A percentile compares a stretch with the other conserved stretches of the same genome.
Evolutionary conservation across 2,329 filamentous ascomycete genomes (phyloP).

Genomic region (Apiospora aurea): DNA sequence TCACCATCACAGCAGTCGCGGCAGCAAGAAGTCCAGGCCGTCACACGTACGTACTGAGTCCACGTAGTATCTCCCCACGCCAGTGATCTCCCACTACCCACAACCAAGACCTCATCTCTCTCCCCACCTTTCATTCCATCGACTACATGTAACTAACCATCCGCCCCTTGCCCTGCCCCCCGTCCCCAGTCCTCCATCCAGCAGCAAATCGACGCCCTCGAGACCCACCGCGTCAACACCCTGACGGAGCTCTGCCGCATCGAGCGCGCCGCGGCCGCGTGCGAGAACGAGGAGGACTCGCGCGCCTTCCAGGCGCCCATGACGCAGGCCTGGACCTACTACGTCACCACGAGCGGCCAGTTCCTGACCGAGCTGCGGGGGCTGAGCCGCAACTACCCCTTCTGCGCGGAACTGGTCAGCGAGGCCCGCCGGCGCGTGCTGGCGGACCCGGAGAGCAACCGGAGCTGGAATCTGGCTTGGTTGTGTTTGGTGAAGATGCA

Average conservation of each 20-base stretch:
- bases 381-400: slow-evolving; percentile 71
- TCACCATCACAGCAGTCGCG: neutral
- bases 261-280: slow-evolving; percentile 68
- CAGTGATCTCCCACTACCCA: slow-evolving; percentile 29
- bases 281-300: slow-evolving; percentile 65
- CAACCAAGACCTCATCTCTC: neutral
- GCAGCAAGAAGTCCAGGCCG: slow-evolving; percentile 5
- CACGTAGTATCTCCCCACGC: neutral
- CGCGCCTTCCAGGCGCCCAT: slow-evolving; percentile 67
- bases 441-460: slow-evolving; percentile 68
- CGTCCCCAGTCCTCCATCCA: slow-evolving; percentile 45
- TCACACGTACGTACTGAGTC: neutral
- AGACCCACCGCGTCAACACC: slow-evolving; percentile 75
- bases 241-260: slow-evolving; percentile 75
- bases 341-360: slow-evolving; percentile 71
- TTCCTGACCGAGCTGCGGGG: slow-evolving; percentile 74
- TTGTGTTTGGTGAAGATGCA: slow-evolving; percentile 71
- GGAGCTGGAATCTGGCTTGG: slow-evolving; percentile 82
- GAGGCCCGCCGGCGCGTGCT: slow-evolving; percentile 71
- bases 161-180: slow-evolving; percentile 2
- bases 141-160: neutral
- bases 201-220: slow-evolving; percentile 68
- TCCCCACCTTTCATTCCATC: neutral
- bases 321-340: slow-evolving; percentile 75
- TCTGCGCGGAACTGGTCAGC: slow-evolving; percentile 68